Percentiles rank a stretch among this genome's conserved stretches.
phyloP scores from a whole-genome alignment of 148 eudicot species.

The Rhododendron williamsianum region DNA sequence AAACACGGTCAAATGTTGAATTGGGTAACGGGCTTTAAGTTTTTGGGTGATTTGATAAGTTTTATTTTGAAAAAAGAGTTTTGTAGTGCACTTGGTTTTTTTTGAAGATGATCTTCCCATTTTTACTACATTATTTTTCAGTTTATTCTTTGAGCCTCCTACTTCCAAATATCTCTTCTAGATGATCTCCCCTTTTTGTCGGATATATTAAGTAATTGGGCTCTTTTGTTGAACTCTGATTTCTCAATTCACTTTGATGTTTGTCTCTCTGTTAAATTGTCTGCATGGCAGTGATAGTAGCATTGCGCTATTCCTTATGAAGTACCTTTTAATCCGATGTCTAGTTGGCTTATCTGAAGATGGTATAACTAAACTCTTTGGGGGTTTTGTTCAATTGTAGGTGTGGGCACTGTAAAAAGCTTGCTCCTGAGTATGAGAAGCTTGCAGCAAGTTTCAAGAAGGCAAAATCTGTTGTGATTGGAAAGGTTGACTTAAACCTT shows the following conservation, averaged over 20 bases:
- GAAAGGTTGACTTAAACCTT: constrained; percentile 51
- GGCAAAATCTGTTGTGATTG: constrained; percentile 86
- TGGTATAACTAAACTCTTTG: neutral
- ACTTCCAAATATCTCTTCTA: neutral
- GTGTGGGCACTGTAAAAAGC: constrained; percentile 99
- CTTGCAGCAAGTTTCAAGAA: constrained; percentile 91
- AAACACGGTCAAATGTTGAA: neutral
- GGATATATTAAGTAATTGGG: neutral
- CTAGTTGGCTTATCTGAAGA: neutral
- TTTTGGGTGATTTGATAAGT: neutral
- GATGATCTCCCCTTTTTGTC: neutral
- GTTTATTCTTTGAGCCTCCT: neutral
- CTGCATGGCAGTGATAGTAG: neutral
- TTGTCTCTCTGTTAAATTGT: neutral
- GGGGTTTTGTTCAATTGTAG: constrained; percentile 26
- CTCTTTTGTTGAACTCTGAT: constrained; percentile 1
- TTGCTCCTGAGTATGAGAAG: constrained; percentile 92
- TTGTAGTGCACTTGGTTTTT: neutral
- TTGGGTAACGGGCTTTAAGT: neutral
- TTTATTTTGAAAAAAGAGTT: too few species aligned
- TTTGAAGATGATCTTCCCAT: neutral
- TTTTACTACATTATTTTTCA: neutral
- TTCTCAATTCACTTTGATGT: neutral
- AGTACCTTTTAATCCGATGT: neutral
- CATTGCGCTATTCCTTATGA: neutral